Base-by-base conservation (phyloP, 2,329 filamentous ascomycete species). In the Penicillium brasilianum region DNA sequence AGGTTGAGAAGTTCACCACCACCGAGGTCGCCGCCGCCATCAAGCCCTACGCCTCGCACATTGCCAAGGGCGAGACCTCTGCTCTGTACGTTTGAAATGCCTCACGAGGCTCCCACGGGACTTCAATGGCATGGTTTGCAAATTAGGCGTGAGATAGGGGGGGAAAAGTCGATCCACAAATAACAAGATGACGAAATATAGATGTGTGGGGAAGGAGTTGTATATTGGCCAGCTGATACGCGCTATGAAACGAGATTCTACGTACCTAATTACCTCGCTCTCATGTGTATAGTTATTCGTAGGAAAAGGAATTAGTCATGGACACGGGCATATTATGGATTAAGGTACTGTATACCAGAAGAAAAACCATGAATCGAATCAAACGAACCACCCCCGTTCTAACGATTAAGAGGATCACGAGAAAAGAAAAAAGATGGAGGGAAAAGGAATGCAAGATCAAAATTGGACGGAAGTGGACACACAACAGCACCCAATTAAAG, bases 1-100 rank as follows among this genome's bases (percentile, higher is more conserved):
- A 84, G 72, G 82, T 88, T 20, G 78, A 78, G 63, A 80, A 77
- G 64, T 88, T 86, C 70, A 78, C 80, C 59, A 76, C 77, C 54
- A 81, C 78, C 44, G 81, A 83, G 64, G 81, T 85, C 11, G 76
- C 78, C 55, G 74, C 78, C 57, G 81, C 81, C 20, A 67, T 85
- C 56, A 75, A 73, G 72, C 78, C 80, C 18, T 86, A 84, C 69
- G 76, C 75, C 65, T 67, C 74, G 51, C 65, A 71, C 43, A 71
- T 78, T 56, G 69, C 71, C 59, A 73, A 72, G 59, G 73, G 69
- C 16, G 74, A 76, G 61, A 78, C 76, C 57, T 73, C 77, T 50
- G 70, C 78, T 52, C 73, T 81, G 61, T 70, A 77, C 58, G 78
- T 80, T 60, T 80, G 76, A 37, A 51, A 2, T 30, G 20, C 13